Percentiles rank a stretch among this genome's conserved stretches.
Conservation (phyloP, 2,329 filamentous ascomycete genomes). For the Claviceps capensis region DNA sequence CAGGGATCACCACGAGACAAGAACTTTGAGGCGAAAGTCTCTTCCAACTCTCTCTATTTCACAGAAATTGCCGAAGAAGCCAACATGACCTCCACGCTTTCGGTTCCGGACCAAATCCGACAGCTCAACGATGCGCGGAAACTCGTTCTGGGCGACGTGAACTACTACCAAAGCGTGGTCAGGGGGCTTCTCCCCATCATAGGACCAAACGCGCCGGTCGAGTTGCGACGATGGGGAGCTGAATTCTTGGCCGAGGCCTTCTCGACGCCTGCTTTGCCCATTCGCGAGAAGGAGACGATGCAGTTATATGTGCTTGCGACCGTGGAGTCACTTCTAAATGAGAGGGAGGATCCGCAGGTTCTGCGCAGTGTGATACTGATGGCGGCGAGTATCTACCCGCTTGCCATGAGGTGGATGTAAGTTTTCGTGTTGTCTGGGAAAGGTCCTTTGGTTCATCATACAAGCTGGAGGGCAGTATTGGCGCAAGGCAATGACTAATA, state of each 20-base stretch:
- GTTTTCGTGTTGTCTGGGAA: constrained; percentile 27
- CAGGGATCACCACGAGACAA: neutral
- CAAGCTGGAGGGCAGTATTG: neutral
- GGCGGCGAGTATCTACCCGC: constrained; percentile 81
- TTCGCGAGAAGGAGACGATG: constrained; percentile 68
- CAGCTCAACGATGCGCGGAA: constrained; percentile 85
- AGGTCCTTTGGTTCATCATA: constrained; percentile 16
- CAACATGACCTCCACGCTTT: constrained; percentile 40
- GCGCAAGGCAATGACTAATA: neutral
- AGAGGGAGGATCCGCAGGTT: constrained; percentile 65
- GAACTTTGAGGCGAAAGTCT: neutral
- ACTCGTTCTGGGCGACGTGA: constrained; percentile 73
- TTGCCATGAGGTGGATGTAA: constrained; percentile 90
- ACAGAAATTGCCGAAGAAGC: constrained; percentile 10
- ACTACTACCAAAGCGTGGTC: constrained; percentile 84
- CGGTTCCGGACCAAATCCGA: constrained; percentile 62
- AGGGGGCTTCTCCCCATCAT: constrained; percentile 89
- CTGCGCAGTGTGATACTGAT: constrained; percentile 79
- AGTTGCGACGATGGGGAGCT: constrained; percentile 87
- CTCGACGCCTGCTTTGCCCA: constrained; percentile 70
- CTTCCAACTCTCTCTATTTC: neutral
- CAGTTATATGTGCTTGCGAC: constrained; percentile 66
- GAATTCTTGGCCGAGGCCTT: constrained; percentile 95
- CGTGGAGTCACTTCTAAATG: constrained; percentile 53
- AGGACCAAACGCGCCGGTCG: constrained; percentile 56